phyloP scores from a whole-genome alignment of 2,329 filamentous ascomycete species.

The Cytospora paraplurivora region DNA sequence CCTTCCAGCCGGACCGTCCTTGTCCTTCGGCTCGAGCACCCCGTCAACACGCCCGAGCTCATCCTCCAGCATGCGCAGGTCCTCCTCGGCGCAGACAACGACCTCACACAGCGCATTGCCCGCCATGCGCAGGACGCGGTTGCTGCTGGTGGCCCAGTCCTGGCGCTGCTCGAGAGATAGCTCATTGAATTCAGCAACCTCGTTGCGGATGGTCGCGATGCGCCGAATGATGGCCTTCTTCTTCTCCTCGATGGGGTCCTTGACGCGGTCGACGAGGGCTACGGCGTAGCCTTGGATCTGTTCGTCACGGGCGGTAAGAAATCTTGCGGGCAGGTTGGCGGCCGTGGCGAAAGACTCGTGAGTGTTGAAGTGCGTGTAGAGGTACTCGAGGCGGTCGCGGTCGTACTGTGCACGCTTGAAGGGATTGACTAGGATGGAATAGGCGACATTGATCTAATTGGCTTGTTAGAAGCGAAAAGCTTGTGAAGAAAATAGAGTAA shows the following conservation, averaged over 20 bases:
- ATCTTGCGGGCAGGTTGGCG: neutral
- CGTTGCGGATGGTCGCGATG: slow-evolving; percentile 14
- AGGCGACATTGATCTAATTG: slow-evolving; percentile 21
- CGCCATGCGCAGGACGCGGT: slow-evolving; percentile 23
- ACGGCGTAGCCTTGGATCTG: slow-evolving; percentile 25
- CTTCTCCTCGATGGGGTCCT: slow-evolving; percentile 22
- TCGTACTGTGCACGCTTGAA: slow-evolving; percentile 27
- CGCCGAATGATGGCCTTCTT: slow-evolving; percentile 10
- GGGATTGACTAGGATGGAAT: slow-evolving; percentile 17
- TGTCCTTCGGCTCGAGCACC: slow-evolving; percentile 17
- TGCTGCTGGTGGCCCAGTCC: slow-evolving; percentile 25
- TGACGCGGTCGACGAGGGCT: slow-evolving; percentile 17
- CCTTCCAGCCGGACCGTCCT: slow-evolving; percentile 13
- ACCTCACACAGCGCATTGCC: slow-evolving; percentile 25
- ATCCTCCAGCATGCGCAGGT: slow-evolving; percentile 26
- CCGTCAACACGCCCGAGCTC: slow-evolving; percentile 24
- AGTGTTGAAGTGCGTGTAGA: slow-evolving; percentile 17
- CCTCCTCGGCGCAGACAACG: slow-evolving; percentile 20
- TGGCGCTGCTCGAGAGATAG: slow-evolving; percentile 11
- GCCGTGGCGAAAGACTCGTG: slow-evolving; percentile 9
- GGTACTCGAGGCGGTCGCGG: slow-evolving; percentile 26
- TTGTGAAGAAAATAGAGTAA: neutral
- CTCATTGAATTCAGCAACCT: slow-evolving; percentile 25
- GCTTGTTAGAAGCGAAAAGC: neutral
- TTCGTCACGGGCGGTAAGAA: slow-evolving; percentile 11